phyloP scores from a whole-genome alignment of 345 rosid genomes.

The Sisymbrium irio region DNA sequence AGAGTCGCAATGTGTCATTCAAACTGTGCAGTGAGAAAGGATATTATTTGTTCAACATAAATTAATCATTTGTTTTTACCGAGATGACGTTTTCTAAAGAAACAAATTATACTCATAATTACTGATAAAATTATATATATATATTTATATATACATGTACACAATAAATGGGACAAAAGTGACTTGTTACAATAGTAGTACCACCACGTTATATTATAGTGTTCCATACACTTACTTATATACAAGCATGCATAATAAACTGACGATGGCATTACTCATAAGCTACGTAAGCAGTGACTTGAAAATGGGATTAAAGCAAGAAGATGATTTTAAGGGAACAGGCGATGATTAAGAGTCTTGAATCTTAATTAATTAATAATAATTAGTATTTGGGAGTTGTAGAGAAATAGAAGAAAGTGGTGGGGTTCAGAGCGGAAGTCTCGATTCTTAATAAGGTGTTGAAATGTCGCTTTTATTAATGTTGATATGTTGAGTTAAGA shows the following conservation, averaged over 20 bases:
- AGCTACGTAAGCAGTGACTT: slow-evolving; percentile 36
- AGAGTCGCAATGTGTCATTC: not conserved
- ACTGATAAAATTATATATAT: too few species aligned
- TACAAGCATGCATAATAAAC: slow-evolving; percentile 12
- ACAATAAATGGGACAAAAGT: not conserved
- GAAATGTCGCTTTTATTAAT: slow-evolving; percentile 25
- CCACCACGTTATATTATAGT: not conserved
- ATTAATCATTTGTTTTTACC: too few species aligned
- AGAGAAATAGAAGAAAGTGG: slow-evolving; percentile 14
- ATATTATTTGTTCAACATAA: not conserved
- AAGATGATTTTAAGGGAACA: slow-evolving; percentile 17
- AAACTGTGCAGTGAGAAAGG: not conserved
- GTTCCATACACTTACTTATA: slow-evolving; percentile 3
- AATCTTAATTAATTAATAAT: slow-evolving; percentile 18
- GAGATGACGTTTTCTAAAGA: not conserved
- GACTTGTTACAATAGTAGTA: not conserved
- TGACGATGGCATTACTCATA: slow-evolving; percentile 35
- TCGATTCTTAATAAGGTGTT: slow-evolving; percentile 11
- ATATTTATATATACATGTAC: too few species aligned
- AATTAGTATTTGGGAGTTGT: slow-evolving; percentile 9
- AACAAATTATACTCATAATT: too few species aligned
- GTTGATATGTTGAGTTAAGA: not conserved
- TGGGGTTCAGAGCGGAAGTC: slow-evolving; percentile 22
- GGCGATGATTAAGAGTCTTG: slow-evolving; percentile 18
- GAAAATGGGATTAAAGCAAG: slow-evolving; percentile 29